A percentile compares a stretch with the other conserved stretches of the same genome.
Conservation (phyloP, 169 alveolate genomes). For the Cardiosporidium cionae region DNA sequence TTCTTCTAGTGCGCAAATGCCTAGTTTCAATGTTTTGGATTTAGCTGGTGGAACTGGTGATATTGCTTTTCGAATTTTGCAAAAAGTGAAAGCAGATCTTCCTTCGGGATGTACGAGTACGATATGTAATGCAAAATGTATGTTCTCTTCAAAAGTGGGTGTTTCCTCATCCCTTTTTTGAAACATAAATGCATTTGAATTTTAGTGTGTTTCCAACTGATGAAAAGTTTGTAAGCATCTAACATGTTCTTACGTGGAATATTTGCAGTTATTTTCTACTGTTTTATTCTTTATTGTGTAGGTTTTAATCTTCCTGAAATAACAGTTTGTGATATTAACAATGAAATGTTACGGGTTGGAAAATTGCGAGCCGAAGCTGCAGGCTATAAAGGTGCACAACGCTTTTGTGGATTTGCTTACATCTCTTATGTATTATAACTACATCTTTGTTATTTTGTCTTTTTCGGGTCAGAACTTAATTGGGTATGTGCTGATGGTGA, state of each 20-base stretch:
- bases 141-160: no score
- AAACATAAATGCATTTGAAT: no score
- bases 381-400: conserved; percentile 2
- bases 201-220: no score
- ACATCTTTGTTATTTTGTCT: conserved; percentile 20
- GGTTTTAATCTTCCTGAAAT: no score
- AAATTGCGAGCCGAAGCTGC: conserved; percentile 56
- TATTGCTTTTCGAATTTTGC: conserved; percentile 66
- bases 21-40: conserved; percentile 56
- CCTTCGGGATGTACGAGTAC: no score
- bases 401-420: background rate
- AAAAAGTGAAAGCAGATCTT: conserved; percentile 8
- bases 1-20: background rate
- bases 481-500: conserved; percentile 88
- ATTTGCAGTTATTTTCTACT: no score
- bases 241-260: no score
- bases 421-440: no score
- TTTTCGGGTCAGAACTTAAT: conserved; percentile 41
- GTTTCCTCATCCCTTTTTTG: no score
- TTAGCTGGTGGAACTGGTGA: conserved; percentile 98
- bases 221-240: no score
- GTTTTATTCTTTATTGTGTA: no score
- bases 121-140: no score
- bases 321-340: conserved; percentile 80
- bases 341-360: conserved; percentile 85